A percentile compares a stretch with the other conserved stretches of the same genome.
Evolutionary conservation across 768 basidiomycete species (phyloP).

Genomic region (Amanita molliuscula): DNA sequence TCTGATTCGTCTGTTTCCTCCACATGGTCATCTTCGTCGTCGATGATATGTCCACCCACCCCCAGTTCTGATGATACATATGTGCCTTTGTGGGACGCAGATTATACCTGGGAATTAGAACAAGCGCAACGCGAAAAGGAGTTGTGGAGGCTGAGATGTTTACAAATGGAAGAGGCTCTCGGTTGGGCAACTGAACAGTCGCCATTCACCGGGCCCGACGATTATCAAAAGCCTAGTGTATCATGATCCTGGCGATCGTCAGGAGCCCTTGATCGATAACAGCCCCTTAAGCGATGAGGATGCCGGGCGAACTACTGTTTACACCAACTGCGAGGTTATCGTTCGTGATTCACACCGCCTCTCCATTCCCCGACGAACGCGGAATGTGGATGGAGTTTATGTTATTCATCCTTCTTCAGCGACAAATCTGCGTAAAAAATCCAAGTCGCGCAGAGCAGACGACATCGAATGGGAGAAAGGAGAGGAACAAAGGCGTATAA

Average conservation of each 20-base stretch:
- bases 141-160: not conserved
- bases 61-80: not conserved
- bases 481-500: not conserved
- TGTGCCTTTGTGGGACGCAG: not conserved
- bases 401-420: not conserved
- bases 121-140: not conserved
- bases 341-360: not conserved
- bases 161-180: not conserved
- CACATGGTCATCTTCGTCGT: not conserved
- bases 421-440: not conserved
- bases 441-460: not conserved
- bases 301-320: not conserved
- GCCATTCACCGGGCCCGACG: not conserved
- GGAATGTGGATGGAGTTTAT: not conserved
- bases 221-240: not conserved
- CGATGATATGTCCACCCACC: not conserved
- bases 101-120: not conserved
- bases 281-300: not conserved
- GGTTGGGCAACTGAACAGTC: not conserved
- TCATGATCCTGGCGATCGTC: not conserved
- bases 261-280: not conserved
- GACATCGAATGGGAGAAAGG: not conserved
- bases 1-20: constrained; percentile 3
- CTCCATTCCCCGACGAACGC: not conserved
- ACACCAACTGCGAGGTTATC: not conserved